phyloP scores from a whole-genome alignment of 1,284 basidiomycete species.

The Dichomitus squalens region DNA sequence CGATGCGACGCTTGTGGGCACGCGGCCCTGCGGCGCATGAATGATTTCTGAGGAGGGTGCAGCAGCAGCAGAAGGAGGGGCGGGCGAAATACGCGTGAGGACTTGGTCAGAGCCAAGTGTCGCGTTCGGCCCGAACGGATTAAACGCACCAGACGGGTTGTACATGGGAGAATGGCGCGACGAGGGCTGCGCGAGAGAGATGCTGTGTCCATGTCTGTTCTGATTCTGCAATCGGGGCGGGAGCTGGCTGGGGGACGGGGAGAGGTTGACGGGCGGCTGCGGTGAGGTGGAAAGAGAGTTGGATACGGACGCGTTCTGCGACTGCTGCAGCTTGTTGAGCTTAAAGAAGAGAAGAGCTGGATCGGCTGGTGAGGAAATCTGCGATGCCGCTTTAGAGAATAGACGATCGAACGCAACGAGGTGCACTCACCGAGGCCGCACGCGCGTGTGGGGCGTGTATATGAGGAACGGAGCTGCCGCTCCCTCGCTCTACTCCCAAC shows the following conservation, averaged over 20 bases:
- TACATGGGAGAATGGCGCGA: constrained; percentile 39
- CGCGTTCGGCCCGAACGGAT: constrained; percentile 64
- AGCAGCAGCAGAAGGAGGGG: constrained; percentile 20
- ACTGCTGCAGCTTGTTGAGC: constrained; percentile 78
- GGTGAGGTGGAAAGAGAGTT: constrained; percentile 66
- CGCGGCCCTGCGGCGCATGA: constrained; percentile 62
- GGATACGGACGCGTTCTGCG: constrained; percentile 55
- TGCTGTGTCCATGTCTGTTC: constrained; percentile 67
- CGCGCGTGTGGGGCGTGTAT: constrained; percentile 74
- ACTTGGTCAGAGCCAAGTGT: constrained; percentile 54
- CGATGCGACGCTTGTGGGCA: constrained; percentile 49
- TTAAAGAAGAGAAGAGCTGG: constrained; percentile 78
- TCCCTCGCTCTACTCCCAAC: constrained; percentile 73
- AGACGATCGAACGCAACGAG: constrained; percentile 3
- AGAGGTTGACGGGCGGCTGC: constrained; percentile 52
- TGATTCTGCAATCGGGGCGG: constrained; percentile 42
- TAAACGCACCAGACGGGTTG: constrained; percentile 46
- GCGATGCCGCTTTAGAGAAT: constrained; percentile 11
- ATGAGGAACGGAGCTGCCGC: constrained; percentile 54
- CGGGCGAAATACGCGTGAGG: constrained; percentile 25
- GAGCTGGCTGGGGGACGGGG: constrained; percentile 52
- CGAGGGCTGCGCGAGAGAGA: constrained; percentile 66
- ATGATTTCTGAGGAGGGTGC: constrained; percentile 37
- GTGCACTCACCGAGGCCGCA: constrained; percentile 69
- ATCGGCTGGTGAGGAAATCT: constrained; percentile 87